phyloP scores from a whole-genome alignment of 1,139 yeast species.

The Hyphopichia wangnamkhiaoensis region DNA sequence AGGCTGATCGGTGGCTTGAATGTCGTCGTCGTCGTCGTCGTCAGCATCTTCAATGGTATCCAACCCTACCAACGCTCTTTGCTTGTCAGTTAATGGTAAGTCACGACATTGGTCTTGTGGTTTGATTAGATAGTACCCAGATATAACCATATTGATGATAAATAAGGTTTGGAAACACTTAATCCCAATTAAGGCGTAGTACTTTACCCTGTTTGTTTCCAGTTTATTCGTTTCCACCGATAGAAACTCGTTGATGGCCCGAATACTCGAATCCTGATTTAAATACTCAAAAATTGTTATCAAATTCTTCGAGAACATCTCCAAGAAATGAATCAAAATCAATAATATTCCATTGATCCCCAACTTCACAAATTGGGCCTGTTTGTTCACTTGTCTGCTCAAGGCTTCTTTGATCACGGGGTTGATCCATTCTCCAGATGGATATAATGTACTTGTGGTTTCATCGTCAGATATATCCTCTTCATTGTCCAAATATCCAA shows the following conservation, averaged over 20 bases:
- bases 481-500: constrained; percentile 7
- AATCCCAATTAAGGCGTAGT: constrained; percentile 1
- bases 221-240: not conserved
- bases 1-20: not conserved
- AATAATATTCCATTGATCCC: constrained; percentile 19
- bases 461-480: constrained; percentile 13
- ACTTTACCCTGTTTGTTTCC: not conserved
- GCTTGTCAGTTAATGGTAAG: constrained; percentile 40
- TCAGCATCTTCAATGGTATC: constrained; percentile 10
- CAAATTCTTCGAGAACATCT: constrained; percentile 13
- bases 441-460: constrained; percentile 11
- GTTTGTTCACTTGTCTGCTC: constrained; percentile 35
- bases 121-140: constrained; percentile 21
- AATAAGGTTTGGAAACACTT: constrained; percentile 13
- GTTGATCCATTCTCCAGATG: constrained; percentile 44
- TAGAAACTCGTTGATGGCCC: not conserved
- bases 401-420: constrained; percentile 42
- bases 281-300: not conserved
- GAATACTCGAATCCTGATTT: constrained; percentile 4
- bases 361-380: constrained; percentile 24
- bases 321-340: constrained; percentile 17
- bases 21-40: constrained; percentile 5
- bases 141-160: constrained; percentile 16
- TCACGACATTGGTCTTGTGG: constrained; percentile 45
- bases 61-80: constrained; percentile 39